Base-by-base conservation (phyloP, 805 yeast genomes). In the Candida insectorum region DNA sequence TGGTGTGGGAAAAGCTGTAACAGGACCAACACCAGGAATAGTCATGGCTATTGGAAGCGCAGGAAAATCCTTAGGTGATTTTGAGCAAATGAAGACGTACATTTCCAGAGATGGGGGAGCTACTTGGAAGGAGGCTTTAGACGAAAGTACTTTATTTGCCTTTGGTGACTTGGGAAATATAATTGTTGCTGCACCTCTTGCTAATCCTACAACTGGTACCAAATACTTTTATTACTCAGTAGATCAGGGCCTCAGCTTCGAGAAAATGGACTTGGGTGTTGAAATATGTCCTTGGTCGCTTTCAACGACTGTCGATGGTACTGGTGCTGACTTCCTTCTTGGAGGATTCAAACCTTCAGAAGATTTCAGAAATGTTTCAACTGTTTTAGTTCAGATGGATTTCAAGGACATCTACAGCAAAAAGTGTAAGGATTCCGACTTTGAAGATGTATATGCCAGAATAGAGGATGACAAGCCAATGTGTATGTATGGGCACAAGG, bases 161-260 rank as follows among this genome's bases (percentile, higher is more conserved):
- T 79, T 77, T 59, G 95, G 91, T 29, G 94, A 86, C 55, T 75
- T 73, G 38, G 96, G 95, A 21, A 83, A 85, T 48, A 55, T 86
- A 8, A 71, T 85, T 12, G 54, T 82, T 2, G 82, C 85, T 2
- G 55, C 75, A n/a, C 80, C 82, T 23, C 47, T 43, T 31, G 26
- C 34, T 16, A 28, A 22, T 3, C 42, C 44, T 2, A 58, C 47
- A 21, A 48, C 52, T 12, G 50, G 66, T 4, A 47, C 52, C 0
- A 56, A 60, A 9, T 51, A 55, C n/a, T 41, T 67, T 23, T 51
- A 47, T 23, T 86, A 69, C 47, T 79, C 94, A 0, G 51, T 79
- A 10, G 89, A 86, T 52, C 87, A 83, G 51, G 96, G 96, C 27
- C 52, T 63, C 21, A 55, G 80, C 3, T 86, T 93, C 89, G 39